Conservation (phyloP, 306 rosid genomes). For the Casuarina equisetifolia region DNA sequence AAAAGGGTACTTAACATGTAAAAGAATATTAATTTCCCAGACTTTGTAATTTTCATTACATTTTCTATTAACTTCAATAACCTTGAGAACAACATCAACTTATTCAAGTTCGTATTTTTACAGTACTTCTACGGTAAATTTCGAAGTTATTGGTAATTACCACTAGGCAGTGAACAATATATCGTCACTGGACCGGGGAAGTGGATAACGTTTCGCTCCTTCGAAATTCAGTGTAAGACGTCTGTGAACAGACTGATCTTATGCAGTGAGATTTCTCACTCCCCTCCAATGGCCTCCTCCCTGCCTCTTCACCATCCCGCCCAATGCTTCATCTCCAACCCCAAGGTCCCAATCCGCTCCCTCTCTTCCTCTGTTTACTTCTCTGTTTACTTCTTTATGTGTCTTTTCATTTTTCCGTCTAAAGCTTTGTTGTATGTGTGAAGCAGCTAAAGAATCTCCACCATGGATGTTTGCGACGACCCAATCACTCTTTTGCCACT, state of each 20-base stretch:
- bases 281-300: conserved; percentile 59
- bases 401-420: conserved; percentile 1
- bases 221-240: neutral
- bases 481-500: conserved; percentile 31
- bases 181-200: neutral
- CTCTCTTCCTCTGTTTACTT: conserved; percentile 18
- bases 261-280: neutral
- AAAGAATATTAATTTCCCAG: no score
- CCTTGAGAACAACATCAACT: no score
- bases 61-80: no score
- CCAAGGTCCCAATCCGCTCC: conserved; percentile 48
- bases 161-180: no score
- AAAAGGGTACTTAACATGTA: no score
- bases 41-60: no score
- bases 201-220: neutral
- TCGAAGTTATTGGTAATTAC: neutral
- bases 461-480: conserved; percentile 49
- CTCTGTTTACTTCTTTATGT: neutral
- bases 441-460: conserved; percentile 49
- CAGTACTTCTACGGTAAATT: no score
- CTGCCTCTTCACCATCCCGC: conserved; percentile 55
- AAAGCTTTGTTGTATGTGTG: conserved; percentile 1
- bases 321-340: conserved; percentile 47
- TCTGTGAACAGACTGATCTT: neutral
- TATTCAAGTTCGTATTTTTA: no score